phyloP scores from a whole-genome alignment of 108 stramenopile species.

The Pseudonitzschia pungens region DNA sequence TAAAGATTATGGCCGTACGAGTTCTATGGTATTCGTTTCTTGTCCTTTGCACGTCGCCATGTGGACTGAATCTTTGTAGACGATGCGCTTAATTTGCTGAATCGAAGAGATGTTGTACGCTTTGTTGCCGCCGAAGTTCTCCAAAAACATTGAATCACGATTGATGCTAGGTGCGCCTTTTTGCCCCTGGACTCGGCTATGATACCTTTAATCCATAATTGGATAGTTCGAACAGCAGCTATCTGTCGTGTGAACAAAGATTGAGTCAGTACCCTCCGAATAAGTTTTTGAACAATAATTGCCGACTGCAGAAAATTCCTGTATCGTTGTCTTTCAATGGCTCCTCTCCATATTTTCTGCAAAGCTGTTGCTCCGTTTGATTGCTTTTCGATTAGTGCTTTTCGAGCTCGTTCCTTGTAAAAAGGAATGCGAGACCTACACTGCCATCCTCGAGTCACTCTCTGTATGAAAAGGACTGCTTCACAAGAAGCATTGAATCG shows the following conservation, averaged over 20 bases:
- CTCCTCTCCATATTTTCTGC: constrained; percentile 1
- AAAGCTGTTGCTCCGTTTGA: constrained; percentile 5
- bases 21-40: background rate
- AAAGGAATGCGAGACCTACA: background rate
- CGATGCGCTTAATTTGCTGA: background rate
- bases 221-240: constrained; percentile 1
- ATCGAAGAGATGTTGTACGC: background rate
- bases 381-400: background rate
- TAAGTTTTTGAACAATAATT: background rate
- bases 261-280: background rate
- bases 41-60: constrained; percentile 15
- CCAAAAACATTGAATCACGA: constrained; percentile 4
- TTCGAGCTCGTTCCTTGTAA: background rate
- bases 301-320: background rate
- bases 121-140: background rate
- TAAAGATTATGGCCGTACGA: background rate
- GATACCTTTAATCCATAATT: background rate
- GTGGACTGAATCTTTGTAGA: constrained; percentile 12
- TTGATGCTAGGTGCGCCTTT: background rate
- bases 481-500: background rate
- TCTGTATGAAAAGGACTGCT: background rate
- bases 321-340: constrained; percentile 1
- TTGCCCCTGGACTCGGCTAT: background rate
- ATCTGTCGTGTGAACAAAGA: background rate
- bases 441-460: constrained; percentile 5